Conservation (phyloP, 805 yeast genomes). For the Metschnikowia noctiluminum region DNA sequence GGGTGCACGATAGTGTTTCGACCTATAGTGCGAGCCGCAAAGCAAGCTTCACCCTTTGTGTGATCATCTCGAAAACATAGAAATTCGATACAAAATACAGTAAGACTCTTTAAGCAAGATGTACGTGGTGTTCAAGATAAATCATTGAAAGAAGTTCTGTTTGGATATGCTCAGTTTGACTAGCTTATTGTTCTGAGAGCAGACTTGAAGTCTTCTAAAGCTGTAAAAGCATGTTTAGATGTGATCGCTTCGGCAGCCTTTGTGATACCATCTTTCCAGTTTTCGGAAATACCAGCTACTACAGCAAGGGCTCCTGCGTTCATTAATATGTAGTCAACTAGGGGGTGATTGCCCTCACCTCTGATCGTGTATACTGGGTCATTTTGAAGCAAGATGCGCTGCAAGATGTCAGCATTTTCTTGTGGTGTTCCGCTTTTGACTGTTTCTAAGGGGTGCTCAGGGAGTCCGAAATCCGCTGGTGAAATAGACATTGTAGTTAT, state of each 20-base stretch:
- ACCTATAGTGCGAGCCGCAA: too few species aligned
- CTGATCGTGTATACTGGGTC: conserved; percentile 44
- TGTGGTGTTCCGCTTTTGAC: conserved; percentile 86
- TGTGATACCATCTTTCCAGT: conserved; percentile 77
- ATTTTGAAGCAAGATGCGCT: conserved; percentile 43
- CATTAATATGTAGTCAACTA: conserved; percentile 85
- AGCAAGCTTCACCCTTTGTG: too few species aligned
- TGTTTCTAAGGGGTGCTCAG: conserved; percentile 60
- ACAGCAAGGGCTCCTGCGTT: conserved; percentile 87
- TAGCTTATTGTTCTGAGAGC: neutral
- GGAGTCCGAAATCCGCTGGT: conserved; percentile 80
- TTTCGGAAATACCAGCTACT: conserved; percentile 60
- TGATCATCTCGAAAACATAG: too few species aligned
- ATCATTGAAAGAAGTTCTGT: neutral
- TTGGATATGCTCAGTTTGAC: neutral
- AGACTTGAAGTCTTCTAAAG: conserved; percentile 53
- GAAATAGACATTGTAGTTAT: conserved; percentile 45
- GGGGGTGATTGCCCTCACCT: conserved; percentile 46
- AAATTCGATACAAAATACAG: too few species aligned
- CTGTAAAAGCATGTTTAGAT: conserved; percentile 61
- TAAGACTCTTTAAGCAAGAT: too few species aligned
- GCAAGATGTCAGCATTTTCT: conserved; percentile 69
- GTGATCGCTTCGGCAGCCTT: conserved; percentile 66
- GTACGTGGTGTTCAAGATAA: too few species aligned
- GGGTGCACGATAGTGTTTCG: too few species aligned